Percentiles rank a stretch among this genome's conserved stretches.
These are phyloP conservation scores for Tulasnella sp. DNA, from an alignment of 768 basidiomycete species.

Conservation along the genomic window DNA sequence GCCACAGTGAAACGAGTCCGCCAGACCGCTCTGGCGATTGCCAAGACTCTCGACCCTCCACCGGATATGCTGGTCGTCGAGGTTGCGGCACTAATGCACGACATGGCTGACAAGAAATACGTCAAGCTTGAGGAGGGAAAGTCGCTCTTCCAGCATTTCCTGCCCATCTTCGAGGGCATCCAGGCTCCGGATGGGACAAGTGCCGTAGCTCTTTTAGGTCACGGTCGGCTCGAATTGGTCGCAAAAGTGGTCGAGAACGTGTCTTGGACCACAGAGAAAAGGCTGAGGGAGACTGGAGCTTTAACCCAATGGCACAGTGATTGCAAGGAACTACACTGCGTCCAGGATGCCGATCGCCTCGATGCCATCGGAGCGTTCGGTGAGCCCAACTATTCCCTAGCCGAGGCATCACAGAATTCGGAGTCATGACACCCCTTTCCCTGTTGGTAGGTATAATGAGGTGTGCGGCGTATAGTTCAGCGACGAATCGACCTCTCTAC, in stretches of 20 bases:
- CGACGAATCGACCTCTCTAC: constrained; percentile 52
- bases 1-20: constrained; percentile 73
- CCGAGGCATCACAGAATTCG: neutral
- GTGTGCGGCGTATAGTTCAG: constrained; percentile 61
- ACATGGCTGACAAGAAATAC: constrained; percentile 84
- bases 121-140: constrained; percentile 53
- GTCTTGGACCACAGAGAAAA: constrained; percentile 82
- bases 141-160: constrained; percentile 63
- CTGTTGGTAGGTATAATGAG: constrained; percentile 54
- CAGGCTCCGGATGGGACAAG: neutral
- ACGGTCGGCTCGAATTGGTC: constrained; percentile 57
- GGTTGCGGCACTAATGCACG: constrained; percentile 83
- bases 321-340: constrained; percentile 75
- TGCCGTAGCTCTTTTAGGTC: constrained; percentile 40
- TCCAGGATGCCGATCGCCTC: constrained; percentile 74
- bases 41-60: constrained; percentile 43
- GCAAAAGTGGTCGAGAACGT: constrained; percentile 69
- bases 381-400: constrained; percentile 35
- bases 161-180: constrained; percentile 55
- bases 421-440: neutral
- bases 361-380: constrained; percentile 83
- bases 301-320: constrained; percentile 65
- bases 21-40: constrained; percentile 67
- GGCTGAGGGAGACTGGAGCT: constrained; percentile 50
- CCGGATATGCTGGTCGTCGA: constrained; percentile 77